phyloP scores from a whole-genome alignment of 768 basidiomycete species.

The Boletus pseudopeckii region DNA sequence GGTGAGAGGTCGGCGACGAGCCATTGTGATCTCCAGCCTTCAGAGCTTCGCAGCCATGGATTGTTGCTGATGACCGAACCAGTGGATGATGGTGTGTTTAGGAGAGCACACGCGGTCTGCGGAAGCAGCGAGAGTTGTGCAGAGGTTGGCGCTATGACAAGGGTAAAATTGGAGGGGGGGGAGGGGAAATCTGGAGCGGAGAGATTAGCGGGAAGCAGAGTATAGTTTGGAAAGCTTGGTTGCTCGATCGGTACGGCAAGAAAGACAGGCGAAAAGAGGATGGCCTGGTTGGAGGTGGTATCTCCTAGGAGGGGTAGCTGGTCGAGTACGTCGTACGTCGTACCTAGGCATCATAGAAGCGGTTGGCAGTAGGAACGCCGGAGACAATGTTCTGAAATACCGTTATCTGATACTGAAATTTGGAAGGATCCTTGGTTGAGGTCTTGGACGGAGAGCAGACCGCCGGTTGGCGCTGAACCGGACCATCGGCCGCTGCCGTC shows the following conservation, averaged over 20 bases:
- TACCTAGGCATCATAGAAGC: conserved; percentile 31
- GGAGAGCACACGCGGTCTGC: conserved; percentile 61
- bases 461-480: conserved; percentile 45
- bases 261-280: conserved; percentile 68
- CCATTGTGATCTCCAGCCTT: conserved; percentile 71
- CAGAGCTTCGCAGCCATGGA: conserved; percentile 52
- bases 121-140: conserved; percentile 40
- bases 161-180: conserved; percentile 45
- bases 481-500: conserved; percentile 54
- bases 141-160: conserved; percentile 54
- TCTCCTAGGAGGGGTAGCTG: conserved; percentile 63
- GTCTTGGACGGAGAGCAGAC: conserved; percentile 47
- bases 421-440: conserved; percentile 48
- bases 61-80: conserved; percentile 43
- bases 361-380: background rate
- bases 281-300: conserved; percentile 66
- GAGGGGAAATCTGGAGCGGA: conserved; percentile 42
- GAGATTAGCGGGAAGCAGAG: conserved; percentile 57
- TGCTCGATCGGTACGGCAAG: conserved; percentile 23
- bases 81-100: conserved; percentile 30
- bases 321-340: conserved; percentile 45
- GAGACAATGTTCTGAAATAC: conserved; percentile 22
- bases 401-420: conserved; percentile 50
- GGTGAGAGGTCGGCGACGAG: conserved; percentile 55
- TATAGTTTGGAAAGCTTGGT: conserved; percentile 73